Percentiles rank a stretch among this genome's conserved stretches.
Evolutionary conservation across 352 stramenopile genomes (phyloP).

Genomic region (Pilasporangium apinafurcum): DNA sequence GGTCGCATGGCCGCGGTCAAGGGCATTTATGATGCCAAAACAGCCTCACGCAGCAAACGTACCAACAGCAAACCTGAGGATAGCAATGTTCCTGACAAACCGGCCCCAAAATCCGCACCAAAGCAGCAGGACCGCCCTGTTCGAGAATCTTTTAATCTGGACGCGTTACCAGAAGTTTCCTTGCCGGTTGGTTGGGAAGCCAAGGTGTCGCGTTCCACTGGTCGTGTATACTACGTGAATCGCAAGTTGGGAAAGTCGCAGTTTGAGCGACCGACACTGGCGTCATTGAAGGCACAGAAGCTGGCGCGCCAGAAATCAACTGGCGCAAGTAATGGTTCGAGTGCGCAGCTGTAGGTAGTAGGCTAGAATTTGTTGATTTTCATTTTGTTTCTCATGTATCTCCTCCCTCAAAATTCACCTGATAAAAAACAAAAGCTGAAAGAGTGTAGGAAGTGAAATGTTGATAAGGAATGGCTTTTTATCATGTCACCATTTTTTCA

Average conservation of each 20-base stretch:
- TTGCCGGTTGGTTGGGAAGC: conserved; percentile 79
- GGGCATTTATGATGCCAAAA: conserved; percentile 60
- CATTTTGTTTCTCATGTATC: too few relatives aligned
- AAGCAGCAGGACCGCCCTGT: conserved; percentile 48
- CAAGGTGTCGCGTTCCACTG: conserved; percentile 82
- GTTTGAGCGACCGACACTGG: conserved; percentile 79
- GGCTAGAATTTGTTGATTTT: too few relatives aligned
- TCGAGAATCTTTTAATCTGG: conserved; percentile 81
- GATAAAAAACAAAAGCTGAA: too few relatives aligned
- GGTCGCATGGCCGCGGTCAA: conserved; percentile 75
- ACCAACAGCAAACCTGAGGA: conserved; percentile 55
- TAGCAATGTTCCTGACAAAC: too few relatives aligned
- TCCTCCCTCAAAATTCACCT: too few relatives aligned
- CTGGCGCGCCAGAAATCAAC: conserved; percentile 59
- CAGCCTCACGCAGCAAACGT: conserved; percentile 35
- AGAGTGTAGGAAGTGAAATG: too few relatives aligned
- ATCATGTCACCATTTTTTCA: too few relatives aligned
- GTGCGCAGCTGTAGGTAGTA: conserved; percentile 10
- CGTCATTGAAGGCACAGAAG: conserved; percentile 82
- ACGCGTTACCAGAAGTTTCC: conserved; percentile 74
- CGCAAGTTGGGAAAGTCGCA: conserved; percentile 83
- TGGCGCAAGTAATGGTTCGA: conserved; percentile 3
- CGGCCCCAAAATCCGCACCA: conserved; percentile 14
- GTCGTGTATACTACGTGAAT: conserved; percentile 87
- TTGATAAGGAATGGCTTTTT: too few relatives aligned